Base-by-base conservation (phyloP, 352 stramenopile species). In the Pythium aristosporum region DNA sequence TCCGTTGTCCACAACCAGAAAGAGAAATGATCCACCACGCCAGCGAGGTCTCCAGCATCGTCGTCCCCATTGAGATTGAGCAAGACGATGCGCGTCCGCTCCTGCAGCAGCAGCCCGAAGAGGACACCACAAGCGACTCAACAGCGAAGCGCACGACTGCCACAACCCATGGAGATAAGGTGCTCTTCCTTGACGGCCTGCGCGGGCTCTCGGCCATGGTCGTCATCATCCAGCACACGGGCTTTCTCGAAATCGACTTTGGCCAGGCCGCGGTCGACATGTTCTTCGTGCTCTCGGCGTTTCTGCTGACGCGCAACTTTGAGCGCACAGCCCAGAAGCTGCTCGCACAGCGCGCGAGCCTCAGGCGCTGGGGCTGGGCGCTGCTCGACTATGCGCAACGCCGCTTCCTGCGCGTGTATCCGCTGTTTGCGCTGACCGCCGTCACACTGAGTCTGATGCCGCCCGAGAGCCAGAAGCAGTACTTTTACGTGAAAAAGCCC, bases 211-310 rank as follows among this genome's bases (percentile, higher is more conserved):
- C 69, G 0, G 69, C 66, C n/a, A 61, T 73, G 36, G 23, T 76
- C 20, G 69, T 75, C 15, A 42, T 67, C 25, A 46, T 51, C 4
- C 55, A 66, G 8, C 64, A 72, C 65, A 42, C 23, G 75, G 76
- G 42, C 18, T 77, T 11, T 73, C 78, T 30, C 25, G 25, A 30
- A 30, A 30, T 30, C 25, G 25, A 30, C 57, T 42, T 81, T n/a
- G 77, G 77, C 12, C 63, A 59, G 32, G 54, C 74, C 1, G 74
- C 67, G 5, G 75, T 86, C 30, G 74, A 86, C 63, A 69, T 63
- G 43, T 86, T 86, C 57, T 86, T 86, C 48, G 77, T 86, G 23
- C 54, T 86, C 41, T 86, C 77, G 30, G 74, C 73, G 21, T 85
- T 80, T 44, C 57, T 85, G 21, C 67, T 85, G 2, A 85, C 74